These are phyloP conservation scores for Salicornia ramosissima DNA, from an alignment of 148 eudicot genomes.

Conservation along the genomic window DNA sequence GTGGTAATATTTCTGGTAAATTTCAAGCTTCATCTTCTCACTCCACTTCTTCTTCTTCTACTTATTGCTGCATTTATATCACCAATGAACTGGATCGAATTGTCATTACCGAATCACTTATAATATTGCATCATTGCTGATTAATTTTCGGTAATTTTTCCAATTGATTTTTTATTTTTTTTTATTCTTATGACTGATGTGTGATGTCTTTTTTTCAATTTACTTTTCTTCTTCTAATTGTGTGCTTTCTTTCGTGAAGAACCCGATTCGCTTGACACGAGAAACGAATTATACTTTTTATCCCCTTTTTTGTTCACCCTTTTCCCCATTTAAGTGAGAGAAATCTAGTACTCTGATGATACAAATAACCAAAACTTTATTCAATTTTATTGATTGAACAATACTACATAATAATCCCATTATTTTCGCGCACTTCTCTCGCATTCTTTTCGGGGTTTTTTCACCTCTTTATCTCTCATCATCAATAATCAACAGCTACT, in stretches of 20 bases:
- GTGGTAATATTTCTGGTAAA: neutral
- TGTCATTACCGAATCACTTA: neutral
- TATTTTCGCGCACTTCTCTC: slow-evolving; percentile 12
- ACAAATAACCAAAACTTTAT: too few species aligned
- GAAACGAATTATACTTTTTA: slow-evolving; percentile 23
- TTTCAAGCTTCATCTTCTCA: neutral
- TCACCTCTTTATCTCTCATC: neutral
- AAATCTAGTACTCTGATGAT: too few species aligned
- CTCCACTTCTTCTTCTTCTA: neutral
- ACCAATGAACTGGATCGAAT: neutral
- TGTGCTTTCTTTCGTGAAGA: slow-evolving; percentile 24
- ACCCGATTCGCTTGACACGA: slow-evolving; percentile 29
- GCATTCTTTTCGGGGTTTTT: slow-evolving; percentile 23
- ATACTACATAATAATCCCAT: neutral
- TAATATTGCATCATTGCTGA: neutral
- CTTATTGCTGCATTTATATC: neutral
- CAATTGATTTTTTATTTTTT: neutral
- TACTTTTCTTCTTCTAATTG: neutral
- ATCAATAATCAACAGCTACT: neutral
- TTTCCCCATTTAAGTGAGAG: too few species aligned
- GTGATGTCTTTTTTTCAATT: neutral
- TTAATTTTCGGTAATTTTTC: neutral
- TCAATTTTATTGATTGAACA: neutral
- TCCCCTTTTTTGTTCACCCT: neutral
- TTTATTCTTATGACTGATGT: too few species aligned